phyloP scores from a whole-genome alignment of 805 yeast genomes.

The Yarrowia divulgata region DNA sequence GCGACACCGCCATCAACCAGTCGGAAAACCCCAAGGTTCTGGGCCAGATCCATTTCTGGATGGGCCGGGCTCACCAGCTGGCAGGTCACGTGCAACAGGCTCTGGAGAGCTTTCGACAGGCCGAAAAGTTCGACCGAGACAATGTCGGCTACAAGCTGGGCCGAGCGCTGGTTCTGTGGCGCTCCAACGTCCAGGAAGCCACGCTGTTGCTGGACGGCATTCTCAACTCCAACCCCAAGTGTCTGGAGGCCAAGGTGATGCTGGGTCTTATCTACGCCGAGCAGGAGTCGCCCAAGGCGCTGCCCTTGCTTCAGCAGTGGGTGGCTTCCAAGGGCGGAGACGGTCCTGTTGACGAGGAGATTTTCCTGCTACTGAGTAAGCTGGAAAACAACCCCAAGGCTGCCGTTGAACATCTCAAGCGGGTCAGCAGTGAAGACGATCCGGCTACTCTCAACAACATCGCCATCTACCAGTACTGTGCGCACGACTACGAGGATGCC shows the following conservation, averaged over 20 bases:
- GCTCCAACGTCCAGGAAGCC: conserved; percentile 84
- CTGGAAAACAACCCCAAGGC: conserved; percentile 64
- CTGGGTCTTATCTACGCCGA: conserved; percentile 75
- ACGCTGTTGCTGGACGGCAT: conserved; percentile 81
- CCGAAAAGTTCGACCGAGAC: conserved; percentile 65
- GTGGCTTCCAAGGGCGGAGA: conserved; percentile 27
- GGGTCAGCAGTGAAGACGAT: conserved; percentile 59
- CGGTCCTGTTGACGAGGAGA: conserved; percentile 32
- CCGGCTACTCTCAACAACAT: conserved; percentile 76
- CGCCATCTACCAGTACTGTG: conserved; percentile 80
- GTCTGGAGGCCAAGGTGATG: conserved; percentile 70
- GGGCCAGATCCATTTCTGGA: conserved; percentile 81
- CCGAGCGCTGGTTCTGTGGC: conserved; percentile 81
- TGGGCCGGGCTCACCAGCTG: conserved; percentile 76
- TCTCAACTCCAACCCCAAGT: conserved; percentile 67
- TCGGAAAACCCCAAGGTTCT: conserved; percentile 54
- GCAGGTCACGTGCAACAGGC: conserved; percentile 70
- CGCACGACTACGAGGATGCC: conserved; percentile 66
- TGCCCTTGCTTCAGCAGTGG: conserved; percentile 28
- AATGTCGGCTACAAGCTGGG: conserved; percentile 80
- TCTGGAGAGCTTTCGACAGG: conserved; percentile 72
- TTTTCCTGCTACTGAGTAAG: conserved; percentile 66
- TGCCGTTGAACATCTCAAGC: conserved; percentile 41
- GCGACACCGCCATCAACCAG: conserved; percentile 57
- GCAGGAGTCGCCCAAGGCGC: conserved; percentile 47